Evolutionary conservation across 2,329 filamentous ascomycete species (phyloP), one percentile per base, ranked within the genome.

Genomic region (Rhynchosporium secalis): DNA sequence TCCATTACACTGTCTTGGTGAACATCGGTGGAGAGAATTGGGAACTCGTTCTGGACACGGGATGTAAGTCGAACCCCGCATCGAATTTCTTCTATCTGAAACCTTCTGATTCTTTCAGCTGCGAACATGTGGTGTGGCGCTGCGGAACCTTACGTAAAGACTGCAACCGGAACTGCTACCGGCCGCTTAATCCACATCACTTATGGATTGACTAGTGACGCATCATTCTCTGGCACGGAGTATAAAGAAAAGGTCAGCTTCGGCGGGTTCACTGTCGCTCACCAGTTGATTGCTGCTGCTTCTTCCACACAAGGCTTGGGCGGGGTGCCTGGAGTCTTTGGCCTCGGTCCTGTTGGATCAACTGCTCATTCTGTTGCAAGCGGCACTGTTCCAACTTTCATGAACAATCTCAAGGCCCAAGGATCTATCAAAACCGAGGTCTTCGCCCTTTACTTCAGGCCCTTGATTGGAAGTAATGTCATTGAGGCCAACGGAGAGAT

Each of bases 401-500:
- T 71, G 61, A 66, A 72, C 63, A 73, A 73, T 63, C 68, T 73
- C 6, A 66, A 69, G 41, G 67, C 48, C 61, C 67, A 71, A 55
- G 72, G 72, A 7, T 69, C 69, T 8, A 72, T 73, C 65, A 59
- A 66, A 1, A 68, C 57, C 4, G 70, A 73, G 56, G 70, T 73
- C 3, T 68, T 73, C 12, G 71, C 71, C 62, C 69, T 73, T 38
- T 73, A 58, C n/a, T 72, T 73, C 62, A 63, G 36, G 20, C 70
- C 71, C 2, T 68, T 70, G 59, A 67, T 63, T 62, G 71, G 70
- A 48, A 68, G 66, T 62, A 70, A 70, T 59, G 66, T 64, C 15
- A 58, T 58, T 49, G 70, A 72, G 7, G 88, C 88, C 70, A 83
- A 89, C 63, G 91, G 91, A 13, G 88, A 92, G 69, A 80, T 96